Evolutionary conservation across 306 rosid genomes (phyloP).

Genomic region (Acacia crassicarpa): DNA sequence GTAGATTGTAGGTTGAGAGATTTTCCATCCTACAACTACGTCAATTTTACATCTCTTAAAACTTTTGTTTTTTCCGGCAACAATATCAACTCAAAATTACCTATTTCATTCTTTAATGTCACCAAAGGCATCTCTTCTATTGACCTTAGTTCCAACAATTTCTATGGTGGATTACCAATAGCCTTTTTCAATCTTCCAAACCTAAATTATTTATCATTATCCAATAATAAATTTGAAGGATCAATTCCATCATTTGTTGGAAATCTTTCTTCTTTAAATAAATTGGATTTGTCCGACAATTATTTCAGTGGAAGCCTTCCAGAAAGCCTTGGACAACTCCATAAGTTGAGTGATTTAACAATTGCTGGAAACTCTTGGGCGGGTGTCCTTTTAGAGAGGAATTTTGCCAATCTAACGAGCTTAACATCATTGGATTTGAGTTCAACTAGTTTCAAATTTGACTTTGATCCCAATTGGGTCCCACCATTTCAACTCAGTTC

Average conservation of each 20-base stretch:
- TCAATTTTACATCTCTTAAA: not conserved
- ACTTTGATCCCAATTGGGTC: not conserved
- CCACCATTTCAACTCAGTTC: not conserved
- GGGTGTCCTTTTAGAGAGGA: not conserved
- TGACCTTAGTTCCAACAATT: not conserved
- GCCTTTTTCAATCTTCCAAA: too few species aligned
- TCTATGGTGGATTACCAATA: constrained; percentile 23
- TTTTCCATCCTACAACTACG: not conserved
- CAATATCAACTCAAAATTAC: not conserved
- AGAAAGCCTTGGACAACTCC: not conserved
- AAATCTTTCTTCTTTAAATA: not conserved
- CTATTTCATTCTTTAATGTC: not conserved
- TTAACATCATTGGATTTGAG: not conserved
- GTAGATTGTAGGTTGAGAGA: not conserved
- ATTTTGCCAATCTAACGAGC: not conserved
- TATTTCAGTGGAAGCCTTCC: not conserved
- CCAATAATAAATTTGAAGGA: too few species aligned
- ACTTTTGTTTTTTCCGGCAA: not conserved
- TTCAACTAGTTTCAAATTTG: not conserved
- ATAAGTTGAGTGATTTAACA: accelerated
- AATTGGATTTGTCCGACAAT: not conserved
- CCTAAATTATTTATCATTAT: too few species aligned
- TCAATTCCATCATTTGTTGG: not conserved
- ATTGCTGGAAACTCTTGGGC: not conserved
- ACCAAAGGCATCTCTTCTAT: not conserved